phyloP scores from a whole-genome alignment of 2,329 filamentous ascomycete species.

The Orbilia ellipsospora region DNA sequence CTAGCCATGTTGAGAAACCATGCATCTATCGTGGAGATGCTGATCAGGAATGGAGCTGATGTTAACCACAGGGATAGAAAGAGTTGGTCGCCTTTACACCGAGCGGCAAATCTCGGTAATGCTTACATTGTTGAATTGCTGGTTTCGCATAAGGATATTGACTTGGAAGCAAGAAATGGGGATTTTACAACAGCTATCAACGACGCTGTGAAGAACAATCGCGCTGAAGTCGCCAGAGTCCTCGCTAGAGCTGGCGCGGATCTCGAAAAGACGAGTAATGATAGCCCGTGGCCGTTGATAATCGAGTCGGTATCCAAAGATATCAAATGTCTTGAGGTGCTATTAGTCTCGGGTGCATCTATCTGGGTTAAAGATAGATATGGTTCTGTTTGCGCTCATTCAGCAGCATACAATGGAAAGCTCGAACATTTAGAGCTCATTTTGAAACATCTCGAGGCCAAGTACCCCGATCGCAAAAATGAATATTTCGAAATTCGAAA shows the following conservation, averaged over 20 bases:
- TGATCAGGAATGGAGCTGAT: constrained; percentile 27
- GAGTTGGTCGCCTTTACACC: constrained; percentile 36
- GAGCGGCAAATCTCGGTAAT: constrained; percentile 30
- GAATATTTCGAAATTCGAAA: constrained; percentile 32
- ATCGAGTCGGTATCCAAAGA: constrained; percentile 28
- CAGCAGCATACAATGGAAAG: constrained; percentile 28
- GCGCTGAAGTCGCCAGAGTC: constrained; percentile 23
- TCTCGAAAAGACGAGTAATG: constrained; percentile 22
- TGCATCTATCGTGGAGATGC: constrained; percentile 24
- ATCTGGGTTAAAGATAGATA: constrained; percentile 34
- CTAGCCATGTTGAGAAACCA: constrained; percentile 39
- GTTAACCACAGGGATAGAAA: constrained; percentile 47
- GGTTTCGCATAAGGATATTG: constrained; percentile 29
- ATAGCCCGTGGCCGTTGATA: constrained; percentile 22
- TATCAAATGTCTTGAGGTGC: constrained; percentile 30
- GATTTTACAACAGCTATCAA: constrained; percentile 25
- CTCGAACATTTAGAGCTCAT: constrained; percentile 33
- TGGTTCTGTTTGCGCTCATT: constrained; percentile 12
- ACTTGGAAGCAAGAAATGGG: constrained; percentile 34
- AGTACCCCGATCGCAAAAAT: constrained; percentile 36
- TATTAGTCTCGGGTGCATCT: constrained; percentile 19
- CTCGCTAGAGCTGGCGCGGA: constrained; percentile 31
- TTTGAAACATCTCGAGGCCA: constrained; percentile 30
- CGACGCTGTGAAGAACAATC: constrained; percentile 40
- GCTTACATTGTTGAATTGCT: constrained; percentile 42